A percentile compares a stretch with the other conserved stretches of the same genome.
Conservation (phyloP, 495 filamentous ascomycete species). For the Trichoderma virens region DNA sequence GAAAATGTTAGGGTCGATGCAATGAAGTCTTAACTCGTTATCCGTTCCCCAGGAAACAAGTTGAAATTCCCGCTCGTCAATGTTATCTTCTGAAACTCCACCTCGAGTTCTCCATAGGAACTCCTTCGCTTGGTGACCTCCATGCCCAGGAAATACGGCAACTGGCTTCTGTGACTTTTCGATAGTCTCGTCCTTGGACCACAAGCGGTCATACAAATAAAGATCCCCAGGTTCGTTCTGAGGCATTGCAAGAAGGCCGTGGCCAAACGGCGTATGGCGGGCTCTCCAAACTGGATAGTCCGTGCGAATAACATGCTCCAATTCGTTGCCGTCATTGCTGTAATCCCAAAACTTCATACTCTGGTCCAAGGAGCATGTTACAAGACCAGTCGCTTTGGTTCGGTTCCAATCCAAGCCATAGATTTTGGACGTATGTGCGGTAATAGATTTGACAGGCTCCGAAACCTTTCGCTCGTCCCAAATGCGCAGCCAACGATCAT, state of each 20-base stretch:
- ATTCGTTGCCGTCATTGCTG: constrained; percentile 48
- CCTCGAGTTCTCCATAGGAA: constrained; percentile 88
- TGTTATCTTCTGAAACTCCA: constrained; percentile 51
- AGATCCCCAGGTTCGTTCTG: constrained; percentile 78
- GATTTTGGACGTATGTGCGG: constrained; percentile 90
- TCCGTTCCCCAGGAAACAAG: constrained; percentile 90
- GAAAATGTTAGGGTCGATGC: constrained; percentile 55
- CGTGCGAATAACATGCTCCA: constrained; percentile 68
- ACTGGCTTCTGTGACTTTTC: constrained; percentile 49
- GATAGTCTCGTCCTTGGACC: constrained; percentile 28
- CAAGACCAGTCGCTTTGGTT: constrained; percentile 56
- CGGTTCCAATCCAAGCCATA: constrained; percentile 95
- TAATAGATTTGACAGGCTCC: constrained; percentile 70
- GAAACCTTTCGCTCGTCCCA: constrained; percentile 86
- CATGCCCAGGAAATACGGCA: constrained; percentile 71
- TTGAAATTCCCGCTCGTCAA: constrained; percentile 89
- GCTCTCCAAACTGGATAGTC: constrained; percentile 89
- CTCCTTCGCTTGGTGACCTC: constrained; percentile 77
- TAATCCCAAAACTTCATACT: constrained; percentile 96
- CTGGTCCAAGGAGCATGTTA: constrained; percentile 85
- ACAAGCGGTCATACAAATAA: constrained; percentile 73
- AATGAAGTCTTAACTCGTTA: constrained; percentile 71
- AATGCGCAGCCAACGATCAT: constrained; percentile 77
- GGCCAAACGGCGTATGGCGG: constrained; percentile 87
- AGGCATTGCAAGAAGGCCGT: constrained; percentile 83